A percentile compares a stretch with the other conserved stretches of the same genome.
These are phyloP conservation scores for Noccaea caerulescens DNA, from an alignment of 345 rosid genomes.

Conservation along the genomic window DNA sequence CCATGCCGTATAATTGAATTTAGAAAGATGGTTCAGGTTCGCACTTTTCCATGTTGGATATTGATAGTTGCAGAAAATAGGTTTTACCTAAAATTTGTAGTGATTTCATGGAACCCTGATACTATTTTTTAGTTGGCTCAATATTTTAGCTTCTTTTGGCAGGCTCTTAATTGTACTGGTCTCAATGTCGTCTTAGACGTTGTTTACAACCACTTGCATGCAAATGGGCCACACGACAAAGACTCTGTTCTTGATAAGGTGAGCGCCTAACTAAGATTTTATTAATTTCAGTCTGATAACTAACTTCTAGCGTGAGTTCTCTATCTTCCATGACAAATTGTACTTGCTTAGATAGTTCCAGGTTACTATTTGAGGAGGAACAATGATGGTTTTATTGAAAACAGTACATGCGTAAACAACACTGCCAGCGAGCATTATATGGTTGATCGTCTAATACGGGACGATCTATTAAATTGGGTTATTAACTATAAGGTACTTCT, in stretches of 20 bases:
- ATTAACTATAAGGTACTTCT: conserved; percentile 78
- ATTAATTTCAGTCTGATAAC: conserved; percentile 9
- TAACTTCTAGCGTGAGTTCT: conserved; percentile 21
- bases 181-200: conserved; percentile 85
- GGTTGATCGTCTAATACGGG: conserved; percentile 84
- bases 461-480: conserved; percentile 86
- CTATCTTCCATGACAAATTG: conserved; percentile 22
- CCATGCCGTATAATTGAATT: conserved; percentile 74
- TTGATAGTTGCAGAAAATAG: neutral
- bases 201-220: conserved; percentile 94
- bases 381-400: conserved; percentile 76
- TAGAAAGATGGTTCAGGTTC: conserved; percentile 95
- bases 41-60: conserved; percentile 24
- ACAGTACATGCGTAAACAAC: conserved; percentile 90
- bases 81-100: conserved; percentile 19
- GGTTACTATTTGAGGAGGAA: conserved; percentile 96
- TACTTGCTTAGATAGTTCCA: conserved; percentile 77
- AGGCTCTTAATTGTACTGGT: conserved; percentile 74
- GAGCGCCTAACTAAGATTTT: conserved; percentile 7
- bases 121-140: conserved; percentile 23
- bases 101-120: conserved; percentile 8
- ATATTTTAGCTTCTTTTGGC: conserved; percentile 36
- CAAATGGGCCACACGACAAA: conserved; percentile 74
- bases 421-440: conserved; percentile 98
- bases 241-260: conserved; percentile 96